Evolutionary conservation across 2,329 filamentous ascomycete species (phyloP).

Genomic region (Penicillium sclerotigenum): DNA sequence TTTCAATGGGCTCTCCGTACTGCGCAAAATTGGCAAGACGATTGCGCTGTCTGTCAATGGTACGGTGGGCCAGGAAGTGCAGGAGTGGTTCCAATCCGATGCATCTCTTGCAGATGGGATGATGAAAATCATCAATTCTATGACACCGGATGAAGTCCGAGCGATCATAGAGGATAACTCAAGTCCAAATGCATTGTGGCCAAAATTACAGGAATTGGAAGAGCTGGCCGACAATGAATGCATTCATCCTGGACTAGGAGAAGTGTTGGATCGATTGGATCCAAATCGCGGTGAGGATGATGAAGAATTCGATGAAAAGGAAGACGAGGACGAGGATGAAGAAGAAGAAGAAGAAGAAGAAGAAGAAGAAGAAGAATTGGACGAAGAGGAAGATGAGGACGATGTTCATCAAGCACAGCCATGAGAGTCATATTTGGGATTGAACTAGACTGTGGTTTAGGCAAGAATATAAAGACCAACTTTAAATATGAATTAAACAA

Average conservation of each 20-base stretch:
- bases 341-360: not conserved
- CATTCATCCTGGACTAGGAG: not conserved
- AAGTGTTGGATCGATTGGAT: not conserved
- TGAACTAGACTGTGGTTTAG: not conserved
- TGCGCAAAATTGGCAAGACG: conserved; percentile 21
- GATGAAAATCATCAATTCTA: not conserved
- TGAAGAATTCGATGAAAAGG: not conserved
- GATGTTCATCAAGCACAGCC: not conserved
- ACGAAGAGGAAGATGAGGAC: not conserved
- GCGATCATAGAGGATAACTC: conserved; percentile 11
- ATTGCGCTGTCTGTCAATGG: conserved; percentile 8
- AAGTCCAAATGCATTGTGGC: not conserved
- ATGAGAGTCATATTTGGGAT: not conserved
- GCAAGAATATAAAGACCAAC: not conserved
- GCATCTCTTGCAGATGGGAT: conserved; percentile 11
- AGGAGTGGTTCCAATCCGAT: conserved; percentile 8
- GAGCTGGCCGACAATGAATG: not conserved
- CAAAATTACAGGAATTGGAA: conserved; percentile 8
- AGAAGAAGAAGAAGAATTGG: not conserved
- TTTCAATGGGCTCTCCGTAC: conserved; percentile 15
- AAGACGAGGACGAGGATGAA: not conserved
- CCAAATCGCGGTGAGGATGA: not conserved
- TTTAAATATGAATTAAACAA: not conserved
- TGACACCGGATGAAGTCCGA: conserved; percentile 2
- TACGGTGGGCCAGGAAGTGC: conserved; percentile 14